phyloP scores from a whole-genome alignment of 768 basidiomycete genomes.

The Scleroderma bovista region DNA sequence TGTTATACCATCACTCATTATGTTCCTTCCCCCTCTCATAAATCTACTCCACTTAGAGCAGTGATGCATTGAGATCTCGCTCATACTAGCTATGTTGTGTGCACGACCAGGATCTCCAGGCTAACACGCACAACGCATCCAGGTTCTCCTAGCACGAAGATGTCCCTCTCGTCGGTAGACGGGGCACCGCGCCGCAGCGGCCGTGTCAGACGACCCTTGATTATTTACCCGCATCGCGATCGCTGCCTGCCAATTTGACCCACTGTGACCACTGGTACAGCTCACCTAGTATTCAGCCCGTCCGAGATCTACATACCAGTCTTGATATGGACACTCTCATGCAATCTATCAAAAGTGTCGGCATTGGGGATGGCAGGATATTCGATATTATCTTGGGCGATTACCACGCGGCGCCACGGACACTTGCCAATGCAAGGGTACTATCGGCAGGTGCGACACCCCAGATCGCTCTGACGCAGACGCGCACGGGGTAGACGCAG shows the following conservation, averaged over 20 bases:
- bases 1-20: too few species aligned
- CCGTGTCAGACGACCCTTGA: constrained; percentile 4
- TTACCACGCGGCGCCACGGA: constrained; percentile 13
- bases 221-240: neutral
- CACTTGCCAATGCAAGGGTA: constrained; percentile 16
- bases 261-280: constrained; percentile 9
- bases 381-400: constrained; percentile 13
- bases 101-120: constrained; percentile 53
- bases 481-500: too few species aligned
- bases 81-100: too few species aligned
- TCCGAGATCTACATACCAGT: constrained; percentile 22
- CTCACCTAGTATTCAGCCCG: too few species aligned
- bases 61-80: too few species aligned
- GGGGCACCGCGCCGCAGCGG: neutral
- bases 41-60: too few species aligned
- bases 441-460: constrained; percentile 4
- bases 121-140: constrained; percentile 2
- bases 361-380: constrained; percentile 12
- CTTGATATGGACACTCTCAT: constrained; percentile 37
- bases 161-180: constrained; percentile 4
- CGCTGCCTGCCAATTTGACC: constrained; percentile 18
- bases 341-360: constrained; percentile 28
- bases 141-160: constrained; percentile 9
- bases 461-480: constrained; percentile 12
- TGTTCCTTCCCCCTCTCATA: too few species aligned